Conservation (phyloP, 2,329 filamentous ascomycete genomes). For the Alternaria infectoria region DNA sequence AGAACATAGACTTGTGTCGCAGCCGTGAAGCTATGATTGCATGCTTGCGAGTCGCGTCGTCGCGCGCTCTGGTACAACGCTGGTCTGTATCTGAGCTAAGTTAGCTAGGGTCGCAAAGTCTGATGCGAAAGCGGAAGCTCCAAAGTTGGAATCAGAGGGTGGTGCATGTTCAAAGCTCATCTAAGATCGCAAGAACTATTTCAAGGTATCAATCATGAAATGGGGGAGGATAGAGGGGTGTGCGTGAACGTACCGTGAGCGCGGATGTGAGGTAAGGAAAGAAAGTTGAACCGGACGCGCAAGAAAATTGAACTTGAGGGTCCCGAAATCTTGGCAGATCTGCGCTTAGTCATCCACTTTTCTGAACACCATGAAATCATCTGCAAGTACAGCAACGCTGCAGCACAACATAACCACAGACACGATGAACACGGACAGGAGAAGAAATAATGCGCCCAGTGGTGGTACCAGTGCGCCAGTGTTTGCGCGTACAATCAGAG, state of each 20-base stretch:
- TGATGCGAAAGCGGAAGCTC: slow-evolving; percentile 14
- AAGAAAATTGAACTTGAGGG: slow-evolving; percentile 33
- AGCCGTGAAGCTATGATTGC: neutral
- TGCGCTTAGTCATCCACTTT: slow-evolving; percentile 36
- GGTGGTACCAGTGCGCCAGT: slow-evolving; percentile 77
- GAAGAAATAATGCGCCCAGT: slow-evolving; percentile 86
- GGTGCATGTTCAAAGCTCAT: slow-evolving; percentile 67
- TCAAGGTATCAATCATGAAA: slow-evolving; percentile 61
- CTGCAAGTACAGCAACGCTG: neutral
- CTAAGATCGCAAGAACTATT: slow-evolving; percentile 60
- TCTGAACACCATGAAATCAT: slow-evolving; percentile 20
- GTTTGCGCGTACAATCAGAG: slow-evolving; percentile 62
- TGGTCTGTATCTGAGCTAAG: slow-evolving; percentile 10
- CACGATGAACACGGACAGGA: slow-evolving; percentile 65
- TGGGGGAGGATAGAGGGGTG: slow-evolving; percentile 4
- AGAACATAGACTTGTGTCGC: neutral
- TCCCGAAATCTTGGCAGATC: slow-evolving; percentile 38
- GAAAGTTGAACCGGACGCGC: slow-evolving; percentile 27
- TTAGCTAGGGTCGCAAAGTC: slow-evolving; percentile 25
- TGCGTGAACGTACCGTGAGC: slow-evolving; percentile 32
- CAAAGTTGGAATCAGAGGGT: slow-evolving; percentile 58
- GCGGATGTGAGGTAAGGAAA: slow-evolving; percentile 26
- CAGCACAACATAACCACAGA: slow-evolving; percentile 18
- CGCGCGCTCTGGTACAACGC: neutral
- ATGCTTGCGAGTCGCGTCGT: neutral